phyloP scores from a whole-genome alignment of 257 asterid genomes.

The Salvia splendens region DNA sequence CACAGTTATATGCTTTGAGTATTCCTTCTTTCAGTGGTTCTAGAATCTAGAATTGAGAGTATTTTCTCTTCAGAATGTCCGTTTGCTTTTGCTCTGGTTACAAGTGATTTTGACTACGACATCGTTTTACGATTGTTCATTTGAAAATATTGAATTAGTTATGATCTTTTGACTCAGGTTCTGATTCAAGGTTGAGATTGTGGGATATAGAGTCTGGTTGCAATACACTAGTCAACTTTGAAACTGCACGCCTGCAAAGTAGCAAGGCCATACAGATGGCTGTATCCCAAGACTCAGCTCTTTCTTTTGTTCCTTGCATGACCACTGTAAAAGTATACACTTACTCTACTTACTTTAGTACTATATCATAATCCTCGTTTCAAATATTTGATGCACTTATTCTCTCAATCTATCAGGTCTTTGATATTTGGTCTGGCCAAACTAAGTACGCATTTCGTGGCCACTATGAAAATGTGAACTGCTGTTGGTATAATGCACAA shows the following conservation, averaged over 20 bases:
- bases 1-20: neutral
- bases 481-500: constrained; percentile 78
- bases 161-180: constrained; percentile 55
- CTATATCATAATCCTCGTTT: constrained; percentile 6
- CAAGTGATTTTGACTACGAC: neutral
- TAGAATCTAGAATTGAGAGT: constrained; percentile 15
- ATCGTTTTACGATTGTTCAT: neutral
- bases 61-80: neutral
- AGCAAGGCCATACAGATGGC: constrained; percentile 83
- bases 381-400: constrained; percentile 21
- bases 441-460: constrained; percentile 66
- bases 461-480: constrained; percentile 84
- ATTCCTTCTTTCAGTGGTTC: constrained; percentile 11
- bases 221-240: constrained; percentile 91
- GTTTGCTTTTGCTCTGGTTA: neutral
- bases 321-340: constrained; percentile 60
- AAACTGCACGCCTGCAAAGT: constrained; percentile 76
- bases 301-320: constrained; percentile 92
- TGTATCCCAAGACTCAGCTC: constrained; percentile 63
- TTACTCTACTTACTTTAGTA: constrained; percentile 9
- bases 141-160: constrained; percentile 2
- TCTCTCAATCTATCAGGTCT: constrained; percentile 55
- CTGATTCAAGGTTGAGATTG: constrained; percentile 94
- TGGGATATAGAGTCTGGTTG: constrained; percentile 97
- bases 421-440: constrained; percentile 93